Evolutionary conservation across 1,284 basidiomycete species (phyloP), one percentile per base, ranked within the genome.

Genomic region (Cerioporus squamosus): DNA sequence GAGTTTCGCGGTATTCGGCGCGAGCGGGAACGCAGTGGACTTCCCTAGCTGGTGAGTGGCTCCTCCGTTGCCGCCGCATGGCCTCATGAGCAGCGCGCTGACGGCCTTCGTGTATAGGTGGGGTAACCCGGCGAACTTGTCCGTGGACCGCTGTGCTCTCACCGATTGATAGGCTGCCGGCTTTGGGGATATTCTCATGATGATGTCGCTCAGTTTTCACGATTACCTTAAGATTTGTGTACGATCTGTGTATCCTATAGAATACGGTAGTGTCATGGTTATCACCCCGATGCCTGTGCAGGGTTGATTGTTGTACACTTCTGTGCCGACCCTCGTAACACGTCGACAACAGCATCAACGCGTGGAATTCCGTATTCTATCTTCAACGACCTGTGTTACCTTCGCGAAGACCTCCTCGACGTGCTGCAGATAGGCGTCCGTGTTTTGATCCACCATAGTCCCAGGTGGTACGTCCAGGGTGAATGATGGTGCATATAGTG

Each of bases 401-500:
- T 48, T 39, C 5, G 22, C 38, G 20, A 61, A 61, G 9, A 57
- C 39, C 2, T 44, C 15, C 17, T 59, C 57, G 2, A 59, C 62
- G 39, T 31, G 62, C 6, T 38, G n/a, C 2, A 64, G 55, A 40
- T 88, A 84, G 31, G 79, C 80, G 0, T 81, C 74, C 0, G 81
- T 82, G 64, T 95, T 96, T 52, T 83, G 79, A 63, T 96, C 93
- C 53, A 77, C 80, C 78, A 87, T 87, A 53, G 84, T 87, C 2
- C 91, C 89, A 53, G 79, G 67, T 0, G 86, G 83, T 0, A 95
- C 84, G 62, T 94, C 91, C 36, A 95, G 77, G 0, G 83, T 88
- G 69, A 95, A 95, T 0, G 87, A 88, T 0, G 93, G 93, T 9
- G 79, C 86, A 68, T 93, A 95, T 6, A 81, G 68, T 0, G 85